Conservation (phyloP, 2,329 filamentous ascomycete species). For the Blumeria hordei region DNA sequence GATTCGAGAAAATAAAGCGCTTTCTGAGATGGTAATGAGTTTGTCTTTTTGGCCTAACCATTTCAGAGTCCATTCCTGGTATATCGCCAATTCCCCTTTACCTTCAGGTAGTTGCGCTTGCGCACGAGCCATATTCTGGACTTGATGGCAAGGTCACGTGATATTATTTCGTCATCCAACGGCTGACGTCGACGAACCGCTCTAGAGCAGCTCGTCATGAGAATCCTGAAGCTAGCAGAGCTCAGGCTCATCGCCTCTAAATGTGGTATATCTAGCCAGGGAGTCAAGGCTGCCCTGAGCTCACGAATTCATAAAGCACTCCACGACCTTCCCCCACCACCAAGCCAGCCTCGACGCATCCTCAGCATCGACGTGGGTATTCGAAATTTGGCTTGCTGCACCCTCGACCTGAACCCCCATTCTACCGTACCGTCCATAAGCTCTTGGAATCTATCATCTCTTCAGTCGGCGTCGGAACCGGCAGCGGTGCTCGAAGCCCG, state of each 20-base stretch:
- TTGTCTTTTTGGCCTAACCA: too few relatives aligned
- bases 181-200: too few relatives aligned
- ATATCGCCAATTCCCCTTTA: too few relatives aligned
- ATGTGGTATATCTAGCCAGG: conserved; percentile 33
- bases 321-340: conserved; percentile 5
- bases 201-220: conserved; percentile 3
- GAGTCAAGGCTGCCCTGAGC: conserved; percentile 31
- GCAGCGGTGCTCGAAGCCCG: conserved; percentile 5
- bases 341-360: conserved; percentile 19
- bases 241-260: conserved; percentile 34
- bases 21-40: too few relatives aligned
- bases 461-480: neutral
- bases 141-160: too few relatives aligned
- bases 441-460: conserved; percentile 16
- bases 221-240: conserved; percentile 23
- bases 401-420: conserved; percentile 19
- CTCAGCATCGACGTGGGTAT: conserved; percentile 72
- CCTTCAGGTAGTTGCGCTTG: too few relatives aligned
- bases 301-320: conserved; percentile 19
- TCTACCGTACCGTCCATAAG: conserved; percentile 9
- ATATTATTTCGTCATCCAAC: too few relatives aligned
- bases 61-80: too few relatives aligned
- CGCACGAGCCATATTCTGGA: too few relatives aligned
- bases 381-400: conserved; percentile 53
- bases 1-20: too few relatives aligned